Evolutionary conservation across 2,329 filamentous ascomycete genomes (phyloP).

Genomic region (Exophiala lecanii-corni): DNA sequence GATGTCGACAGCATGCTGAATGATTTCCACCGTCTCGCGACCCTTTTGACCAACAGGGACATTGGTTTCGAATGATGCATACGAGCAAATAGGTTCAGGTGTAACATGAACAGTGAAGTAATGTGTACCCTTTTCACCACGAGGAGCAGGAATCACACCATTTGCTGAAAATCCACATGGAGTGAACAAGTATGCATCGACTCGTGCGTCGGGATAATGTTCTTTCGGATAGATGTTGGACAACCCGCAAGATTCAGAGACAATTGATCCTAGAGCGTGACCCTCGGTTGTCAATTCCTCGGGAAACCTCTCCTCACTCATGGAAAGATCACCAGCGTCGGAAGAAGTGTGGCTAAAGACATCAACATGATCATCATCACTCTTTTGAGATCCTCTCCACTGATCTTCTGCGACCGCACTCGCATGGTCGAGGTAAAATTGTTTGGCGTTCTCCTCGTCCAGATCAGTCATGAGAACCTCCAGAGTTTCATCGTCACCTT

Average conservation of each 20-base stretch:
- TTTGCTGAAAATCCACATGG: constrained; percentile 98
- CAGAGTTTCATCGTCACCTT: constrained; percentile 47
- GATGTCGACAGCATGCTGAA: constrained; percentile 89
- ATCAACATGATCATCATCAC: constrained; percentile 56
- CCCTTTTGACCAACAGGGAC: constrained; percentile 85
- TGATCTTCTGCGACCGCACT: constrained; percentile 83
- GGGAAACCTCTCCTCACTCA: constrained; percentile 55
- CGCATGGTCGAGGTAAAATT: constrained; percentile 73
- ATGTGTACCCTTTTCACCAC: constrained; percentile 59
- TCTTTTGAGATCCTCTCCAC: constrained; percentile 67
- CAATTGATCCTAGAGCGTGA: constrained; percentile 85
- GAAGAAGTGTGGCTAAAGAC: constrained; percentile 74
- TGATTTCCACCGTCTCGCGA: constrained; percentile 81
- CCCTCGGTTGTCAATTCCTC: constrained; percentile 86
- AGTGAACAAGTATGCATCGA: constrained; percentile 94
- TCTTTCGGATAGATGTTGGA: constrained; percentile 81
- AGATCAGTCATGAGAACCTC: constrained; percentile 66
- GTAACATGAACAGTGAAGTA: constrained; percentile 99
- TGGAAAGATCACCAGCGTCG: constrained; percentile 55
- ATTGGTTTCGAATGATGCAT: constrained; percentile 97
- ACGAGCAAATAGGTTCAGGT: constrained; percentile 93
- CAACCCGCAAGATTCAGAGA: constrained; percentile 84
- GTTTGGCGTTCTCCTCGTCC: constrained; percentile 61
- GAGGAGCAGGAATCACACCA: constrained; percentile 79
- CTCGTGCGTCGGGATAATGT: constrained; percentile 84